phyloP scores from a whole-genome alignment of 306 rosid genomes.

The Cajanus cajan region DNA sequence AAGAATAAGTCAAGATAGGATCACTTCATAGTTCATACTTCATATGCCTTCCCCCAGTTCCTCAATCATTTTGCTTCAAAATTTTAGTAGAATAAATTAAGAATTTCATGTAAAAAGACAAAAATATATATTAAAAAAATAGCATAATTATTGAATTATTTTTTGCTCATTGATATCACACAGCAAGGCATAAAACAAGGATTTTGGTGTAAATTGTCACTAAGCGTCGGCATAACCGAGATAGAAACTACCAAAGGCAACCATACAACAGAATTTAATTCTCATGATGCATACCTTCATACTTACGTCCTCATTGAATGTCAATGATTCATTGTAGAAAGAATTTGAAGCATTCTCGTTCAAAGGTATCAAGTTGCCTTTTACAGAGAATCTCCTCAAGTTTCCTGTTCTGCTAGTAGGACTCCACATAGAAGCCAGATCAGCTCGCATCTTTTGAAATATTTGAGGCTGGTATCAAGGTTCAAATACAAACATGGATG shows the following conservation, averaged over 20 bases:
- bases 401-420: slow-evolving; percentile 59
- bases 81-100: background rate
- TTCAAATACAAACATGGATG: slow-evolving; percentile 27
- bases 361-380: slow-evolving; percentile 44
- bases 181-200: background rate
- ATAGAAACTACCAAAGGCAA: no score
- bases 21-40: background rate
- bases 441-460: slow-evolving; percentile 79
- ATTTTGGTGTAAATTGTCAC: background rate
- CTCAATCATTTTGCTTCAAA: background rate
- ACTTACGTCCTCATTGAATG: slow-evolving; percentile 56
- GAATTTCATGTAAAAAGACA: slow-evolving; percentile 21
- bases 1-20: slow-evolving; percentile 5
- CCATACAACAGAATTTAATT: slow-evolving; percentile 16
- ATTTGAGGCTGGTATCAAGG: slow-evolving; percentile 73
- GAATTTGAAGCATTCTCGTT: slow-evolving; percentile 43
- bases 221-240: slow-evolving; percentile 14
- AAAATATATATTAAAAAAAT: background rate
- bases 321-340: slow-evolving; percentile 41
- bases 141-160: background rate
- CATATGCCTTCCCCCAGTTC: background rate
- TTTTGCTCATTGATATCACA: slow-evolving; percentile 4
- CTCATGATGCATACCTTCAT: slow-evolving; percentile 58
- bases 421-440: slow-evolving; percentile 93
- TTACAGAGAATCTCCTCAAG: slow-evolving; percentile 48